Conservation (phyloP, 176 grass and related monocot species). For the Avena eriantha region DNA sequence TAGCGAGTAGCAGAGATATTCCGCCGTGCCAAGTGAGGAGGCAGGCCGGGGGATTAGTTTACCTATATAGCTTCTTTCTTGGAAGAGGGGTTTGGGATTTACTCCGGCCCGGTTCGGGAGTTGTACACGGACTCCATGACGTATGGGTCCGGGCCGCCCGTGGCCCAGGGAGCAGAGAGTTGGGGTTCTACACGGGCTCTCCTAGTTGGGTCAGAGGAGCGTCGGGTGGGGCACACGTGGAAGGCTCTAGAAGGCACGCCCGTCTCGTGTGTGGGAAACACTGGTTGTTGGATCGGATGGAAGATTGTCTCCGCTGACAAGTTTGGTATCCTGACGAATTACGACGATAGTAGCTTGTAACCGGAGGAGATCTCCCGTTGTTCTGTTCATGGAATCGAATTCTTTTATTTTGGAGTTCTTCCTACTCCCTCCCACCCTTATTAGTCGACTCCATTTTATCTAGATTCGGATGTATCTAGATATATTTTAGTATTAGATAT, state of each 20-base stretch:
- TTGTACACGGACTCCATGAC: neutral
- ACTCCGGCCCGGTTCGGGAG: neutral
- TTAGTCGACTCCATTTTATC: too few relatives aligned
- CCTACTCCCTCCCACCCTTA: too few relatives aligned
- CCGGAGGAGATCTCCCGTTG: neutral
- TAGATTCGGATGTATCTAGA: too few relatives aligned
- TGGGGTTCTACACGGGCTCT: neutral
- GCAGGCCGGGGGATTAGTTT: slow-evolving; percentile 25
- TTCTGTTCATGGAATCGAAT: neutral
- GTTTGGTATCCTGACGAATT: neutral
- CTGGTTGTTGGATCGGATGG: slow-evolving; percentile 12
- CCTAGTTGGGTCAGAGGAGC: neutral
- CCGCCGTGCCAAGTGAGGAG: neutral
- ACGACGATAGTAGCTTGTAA: neutral
- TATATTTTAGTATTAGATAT: too few relatives aligned
- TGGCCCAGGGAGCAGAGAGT: neutral
- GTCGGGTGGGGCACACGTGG: neutral
- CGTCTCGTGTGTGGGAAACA: neutral
- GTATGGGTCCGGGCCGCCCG: neutral
- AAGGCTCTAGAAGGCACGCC: neutral
- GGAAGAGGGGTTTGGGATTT: slow-evolving; percentile 44
- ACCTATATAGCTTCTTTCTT: slow-evolving; percentile 50
- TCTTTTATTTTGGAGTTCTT: too few relatives aligned
- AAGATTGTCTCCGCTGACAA: neutral
- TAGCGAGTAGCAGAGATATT: neutral